These are phyloP conservation scores for Tolypocladium amazonense DNA, from an alignment of 2,329 filamentous ascomycete genomes.

Conservation along the genomic window DNA sequence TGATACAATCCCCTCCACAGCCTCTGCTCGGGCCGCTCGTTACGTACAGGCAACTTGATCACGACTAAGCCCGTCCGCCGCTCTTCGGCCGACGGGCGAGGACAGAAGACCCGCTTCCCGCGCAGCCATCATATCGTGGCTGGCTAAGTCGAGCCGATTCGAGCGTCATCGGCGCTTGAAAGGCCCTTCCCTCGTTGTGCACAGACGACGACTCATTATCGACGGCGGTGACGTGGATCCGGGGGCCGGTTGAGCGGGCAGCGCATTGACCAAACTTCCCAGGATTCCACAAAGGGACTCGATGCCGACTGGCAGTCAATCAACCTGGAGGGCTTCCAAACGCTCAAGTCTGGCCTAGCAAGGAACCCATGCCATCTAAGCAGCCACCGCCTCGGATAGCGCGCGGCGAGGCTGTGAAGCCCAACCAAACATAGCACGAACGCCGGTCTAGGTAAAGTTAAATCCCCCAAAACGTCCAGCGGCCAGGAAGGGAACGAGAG, in stretches of 20 bases:
- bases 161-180: not conserved
- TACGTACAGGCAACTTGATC: not conserved
- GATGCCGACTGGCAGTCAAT: not conserved
- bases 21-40: not conserved
- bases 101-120: not conserved
- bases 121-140: not conserved
- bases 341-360: not conserved
- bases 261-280: not conserved
- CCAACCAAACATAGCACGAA: not conserved
- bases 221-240: not conserved
- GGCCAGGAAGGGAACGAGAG: not conserved
- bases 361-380: not conserved
- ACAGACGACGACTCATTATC: not conserved
- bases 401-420: not conserved
- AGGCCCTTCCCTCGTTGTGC: too few species aligned
- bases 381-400: not conserved
- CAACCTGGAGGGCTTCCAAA: not conserved
- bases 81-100: not conserved
- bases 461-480: not conserved
- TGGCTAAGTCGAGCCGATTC: not conserved
- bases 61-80: not conserved
- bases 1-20: not conserved
- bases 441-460: not conserved
- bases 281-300: not conserved
- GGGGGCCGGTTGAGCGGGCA: not conserved